phyloP scores from a whole-genome alignment of 2,329 filamentous ascomycete species.

The Cordyceps pruinosa region DNA sequence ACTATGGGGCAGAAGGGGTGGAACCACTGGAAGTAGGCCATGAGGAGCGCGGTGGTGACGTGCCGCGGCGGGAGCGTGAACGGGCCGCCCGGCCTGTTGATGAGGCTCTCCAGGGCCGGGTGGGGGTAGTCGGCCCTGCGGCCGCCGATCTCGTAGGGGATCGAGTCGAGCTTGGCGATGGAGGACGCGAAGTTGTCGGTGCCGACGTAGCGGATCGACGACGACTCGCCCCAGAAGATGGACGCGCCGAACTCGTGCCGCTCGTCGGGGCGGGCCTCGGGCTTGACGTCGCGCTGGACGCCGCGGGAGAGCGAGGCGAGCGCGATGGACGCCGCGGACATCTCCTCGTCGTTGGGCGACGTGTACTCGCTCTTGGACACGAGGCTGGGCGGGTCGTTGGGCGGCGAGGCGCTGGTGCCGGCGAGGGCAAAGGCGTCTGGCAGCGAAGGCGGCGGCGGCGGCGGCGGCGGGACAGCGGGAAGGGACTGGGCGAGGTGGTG shows the following conservation, averaged over 20 bases:
- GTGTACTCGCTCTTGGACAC: conserved; percentile 6
- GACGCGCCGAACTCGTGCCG: conserved; percentile 15
- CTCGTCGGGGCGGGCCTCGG: background rate
- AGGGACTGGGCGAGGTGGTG: background rate
- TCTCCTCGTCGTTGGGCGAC: conserved; percentile 9
- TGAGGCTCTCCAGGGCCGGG: conserved; percentile 13
- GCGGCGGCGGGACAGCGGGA: background rate
- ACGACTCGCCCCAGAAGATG: conserved; percentile 40
- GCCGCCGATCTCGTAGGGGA: conserved; percentile 25
- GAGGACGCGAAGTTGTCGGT: conserved; percentile 22
- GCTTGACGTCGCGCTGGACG: background rate
- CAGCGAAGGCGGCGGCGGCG: background rate
- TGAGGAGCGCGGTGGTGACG: conserved; percentile 31
- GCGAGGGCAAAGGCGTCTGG: background rate
- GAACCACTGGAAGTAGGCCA: conserved; percentile 45
- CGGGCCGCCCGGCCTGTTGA: conserved; percentile 11
- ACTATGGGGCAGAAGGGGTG: conserved; percentile 46
- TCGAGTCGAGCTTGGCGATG: conserved; percentile 23
- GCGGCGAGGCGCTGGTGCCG: background rate
- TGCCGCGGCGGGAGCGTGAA: conserved; percentile 35
- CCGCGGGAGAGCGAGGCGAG: conserved; percentile 9
- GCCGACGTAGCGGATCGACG: conserved; percentile 37
- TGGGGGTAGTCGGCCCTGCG: conserved; percentile 30
- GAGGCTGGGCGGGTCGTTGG: conserved; percentile 1
- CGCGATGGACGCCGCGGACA: conserved; percentile 6